phyloP scores from a whole-genome alignment of 352 stramenopile genomes.

The Pythium guiyangense region DNA sequence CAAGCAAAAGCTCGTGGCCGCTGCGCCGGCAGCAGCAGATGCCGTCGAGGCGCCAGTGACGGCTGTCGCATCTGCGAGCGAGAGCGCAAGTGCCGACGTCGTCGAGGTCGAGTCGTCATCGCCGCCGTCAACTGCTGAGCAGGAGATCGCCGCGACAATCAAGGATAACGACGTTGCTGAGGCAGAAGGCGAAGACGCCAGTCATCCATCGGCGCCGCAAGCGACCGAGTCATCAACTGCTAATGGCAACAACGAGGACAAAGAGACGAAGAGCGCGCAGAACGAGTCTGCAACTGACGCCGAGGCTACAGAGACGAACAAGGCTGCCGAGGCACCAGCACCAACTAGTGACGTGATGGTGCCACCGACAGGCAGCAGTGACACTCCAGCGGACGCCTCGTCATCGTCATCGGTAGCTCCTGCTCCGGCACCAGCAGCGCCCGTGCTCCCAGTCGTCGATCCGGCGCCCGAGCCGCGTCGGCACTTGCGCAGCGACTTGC shows the following conservation, averaged over 20 bases:
- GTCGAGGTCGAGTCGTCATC: too few relatives aligned
- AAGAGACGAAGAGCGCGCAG: neutral
- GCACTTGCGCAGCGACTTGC: conserved; percentile 39
- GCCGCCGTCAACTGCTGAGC: too few relatives aligned
- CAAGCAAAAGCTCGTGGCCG: conserved; percentile 13
- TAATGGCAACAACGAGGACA: neutral
- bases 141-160: too few relatives aligned
- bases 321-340: too few relatives aligned
- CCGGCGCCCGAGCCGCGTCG: conserved; percentile 35
- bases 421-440: neutral
- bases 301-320: neutral
- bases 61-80: neutral
- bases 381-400: neutral
- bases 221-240: neutral
- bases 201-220: too few relatives aligned
- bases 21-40: neutral
- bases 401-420: too few relatives aligned
- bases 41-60: neutral
- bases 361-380: neutral
- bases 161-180: too few relatives aligned
- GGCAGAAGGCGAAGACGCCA: too few relatives aligned
- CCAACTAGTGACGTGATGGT: neutral
- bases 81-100: too few relatives aligned
- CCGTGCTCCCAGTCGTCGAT: conserved; percentile 44
- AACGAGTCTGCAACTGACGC: neutral